Evolutionary conservation across 768 basidiomycete species (phyloP).

Genomic region (Pisolithus albus): DNA sequence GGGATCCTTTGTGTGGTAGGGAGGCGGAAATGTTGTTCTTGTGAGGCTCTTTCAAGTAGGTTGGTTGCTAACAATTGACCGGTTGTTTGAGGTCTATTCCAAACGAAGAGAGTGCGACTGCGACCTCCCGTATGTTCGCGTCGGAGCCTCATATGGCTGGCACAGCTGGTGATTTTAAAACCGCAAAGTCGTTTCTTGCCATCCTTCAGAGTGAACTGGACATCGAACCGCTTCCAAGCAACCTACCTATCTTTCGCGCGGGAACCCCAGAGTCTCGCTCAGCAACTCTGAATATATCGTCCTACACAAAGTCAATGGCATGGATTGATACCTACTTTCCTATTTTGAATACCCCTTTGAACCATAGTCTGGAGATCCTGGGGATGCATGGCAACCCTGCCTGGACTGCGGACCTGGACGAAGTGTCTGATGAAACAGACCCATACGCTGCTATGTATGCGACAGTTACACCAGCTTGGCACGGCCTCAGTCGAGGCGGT

Average conservation of each 20-base stretch:
- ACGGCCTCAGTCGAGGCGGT: conserved; percentile 63
- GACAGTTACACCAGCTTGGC: conserved; percentile 58
- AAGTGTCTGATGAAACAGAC: conserved; percentile 60
- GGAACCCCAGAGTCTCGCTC: conserved; percentile 47
- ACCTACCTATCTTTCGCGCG: conserved; percentile 46
- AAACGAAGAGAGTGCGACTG: conserved; percentile 40
- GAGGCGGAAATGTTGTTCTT: conserved; percentile 40
- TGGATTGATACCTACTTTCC: conserved; percentile 76
- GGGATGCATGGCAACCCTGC: conserved; percentile 40
- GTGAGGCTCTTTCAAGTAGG: conserved; percentile 22
- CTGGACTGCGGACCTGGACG: conserved; percentile 61
- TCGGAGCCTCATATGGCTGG: conserved; percentile 58
- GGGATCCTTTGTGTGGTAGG: conserved; percentile 25
- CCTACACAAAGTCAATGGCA: conserved; percentile 36
- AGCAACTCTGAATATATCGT: conserved; percentile 44
- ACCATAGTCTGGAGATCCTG: conserved; percentile 48
- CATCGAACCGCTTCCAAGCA: conserved; percentile 22
- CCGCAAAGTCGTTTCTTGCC: conserved; percentile 48
- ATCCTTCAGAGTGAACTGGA: conserved; percentile 48
- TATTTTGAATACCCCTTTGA: conserved; percentile 60
- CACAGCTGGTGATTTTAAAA: conserved; percentile 45
- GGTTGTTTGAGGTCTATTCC: conserved; percentile 41
- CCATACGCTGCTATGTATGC: conserved; percentile 52
- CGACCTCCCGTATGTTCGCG: conserved; percentile 46
- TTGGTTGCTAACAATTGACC: neutral